Evolutionary conservation across 192 early-diverging fungal species (phyloP), one percentile per base, ranked within the genome.

Genomic region (Coemansia sp.): DNA sequence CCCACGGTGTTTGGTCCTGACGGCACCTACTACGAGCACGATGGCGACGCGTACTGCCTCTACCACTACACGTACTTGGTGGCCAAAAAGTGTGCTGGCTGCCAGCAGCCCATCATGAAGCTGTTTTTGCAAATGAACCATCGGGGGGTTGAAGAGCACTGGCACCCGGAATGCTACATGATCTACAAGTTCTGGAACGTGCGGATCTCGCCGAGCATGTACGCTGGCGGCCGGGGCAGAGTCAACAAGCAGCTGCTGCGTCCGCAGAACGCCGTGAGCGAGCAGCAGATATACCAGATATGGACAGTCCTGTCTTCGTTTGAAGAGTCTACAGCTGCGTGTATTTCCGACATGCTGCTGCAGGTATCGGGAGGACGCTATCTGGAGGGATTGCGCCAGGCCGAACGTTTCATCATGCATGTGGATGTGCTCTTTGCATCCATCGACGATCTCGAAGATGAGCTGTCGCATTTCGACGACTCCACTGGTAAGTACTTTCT

Each of bases 101-200:
- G 97, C 67, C 80, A 91, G 58, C 93, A 88, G 45, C 90, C 93
- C 15, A 95, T 99, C 53, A 74, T 99, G 62, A 91, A 94, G 72
- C 93, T 93, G 64, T 99, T 93, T 83, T 84, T 99, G 40, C 93
- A 99, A 69, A 92, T 95, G 62, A 90, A 82, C 56, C 76, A 88
- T 44, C 89, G 87, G 49, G 76, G 69, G 18, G 69, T 59, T 26
- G 80, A 84, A 38, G 91, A 95, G 63, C 92, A 94, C 65, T 99
- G 97, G 97, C 97, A 99, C 69, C 94, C 95, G 6, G 92, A 95
- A 64, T 99, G 97, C 71, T 99, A 99, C 76, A 98, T 98, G 97
- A 97, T 99, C 44, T 92, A 93, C 79, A 96, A 97, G 85, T 79
- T 79, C 46, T 82, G 81, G 77, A 74, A 81, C 59, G 80, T 79